Evolutionary conservation across 495 filamentous ascomycete genomes (phyloP).

Genomic region (Rhizodiscina lignyota): DNA sequence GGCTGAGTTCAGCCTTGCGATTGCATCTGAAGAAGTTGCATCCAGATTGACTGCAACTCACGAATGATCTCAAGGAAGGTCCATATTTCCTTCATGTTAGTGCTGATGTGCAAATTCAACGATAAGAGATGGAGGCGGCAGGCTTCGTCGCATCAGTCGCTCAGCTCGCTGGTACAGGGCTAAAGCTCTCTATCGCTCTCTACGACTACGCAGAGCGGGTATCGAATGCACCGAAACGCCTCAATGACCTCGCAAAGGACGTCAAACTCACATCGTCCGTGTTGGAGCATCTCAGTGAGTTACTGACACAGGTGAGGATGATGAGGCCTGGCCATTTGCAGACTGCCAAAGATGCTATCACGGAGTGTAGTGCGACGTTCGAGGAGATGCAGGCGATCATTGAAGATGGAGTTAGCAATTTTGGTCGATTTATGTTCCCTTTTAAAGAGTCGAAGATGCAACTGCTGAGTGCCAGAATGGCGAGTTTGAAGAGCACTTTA

Average conservation of each 20-base stretch:
- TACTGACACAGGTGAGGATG: slow-evolving; percentile 9
- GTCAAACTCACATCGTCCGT: slow-evolving; percentile 12
- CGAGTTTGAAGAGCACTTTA: slow-evolving; percentile 13
- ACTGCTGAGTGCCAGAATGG: slow-evolving; percentile 10
- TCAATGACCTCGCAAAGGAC: slow-evolving; percentile 14
- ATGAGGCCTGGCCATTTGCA: slow-evolving; percentile 6
- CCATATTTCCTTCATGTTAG: no score
- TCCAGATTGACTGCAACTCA: no score
- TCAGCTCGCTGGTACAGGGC: slow-evolving; percentile 12
- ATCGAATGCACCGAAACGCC: slow-evolving; percentile 9
- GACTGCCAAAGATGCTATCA: slow-evolving; percentile 12
- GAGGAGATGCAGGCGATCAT: slow-evolving; percentile 7
- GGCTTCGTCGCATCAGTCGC: slow-evolving; percentile 12
- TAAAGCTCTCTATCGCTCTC: slow-evolving; percentile 11
- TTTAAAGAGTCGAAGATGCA: slow-evolving; percentile 13
- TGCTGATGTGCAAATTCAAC: no score
- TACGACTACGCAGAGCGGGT: slow-evolving; percentile 15
- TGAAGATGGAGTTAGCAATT: slow-evolving; percentile 9
- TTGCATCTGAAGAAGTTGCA: no score
- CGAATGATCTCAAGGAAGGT: no score
- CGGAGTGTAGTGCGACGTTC: slow-evolving; percentile 11
- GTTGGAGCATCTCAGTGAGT: slow-evolving; percentile 9
- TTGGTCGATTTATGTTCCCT: slow-evolving; percentile 8
- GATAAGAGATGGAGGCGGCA: no score
- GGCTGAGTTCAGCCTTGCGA: no score